Percentiles rank a stretch among this genome's conserved stretches.
These are phyloP conservation scores for Tephrocybe sp. DNA, from an alignment of 768 basidiomycete genomes.

Conservation along the genomic window DNA sequence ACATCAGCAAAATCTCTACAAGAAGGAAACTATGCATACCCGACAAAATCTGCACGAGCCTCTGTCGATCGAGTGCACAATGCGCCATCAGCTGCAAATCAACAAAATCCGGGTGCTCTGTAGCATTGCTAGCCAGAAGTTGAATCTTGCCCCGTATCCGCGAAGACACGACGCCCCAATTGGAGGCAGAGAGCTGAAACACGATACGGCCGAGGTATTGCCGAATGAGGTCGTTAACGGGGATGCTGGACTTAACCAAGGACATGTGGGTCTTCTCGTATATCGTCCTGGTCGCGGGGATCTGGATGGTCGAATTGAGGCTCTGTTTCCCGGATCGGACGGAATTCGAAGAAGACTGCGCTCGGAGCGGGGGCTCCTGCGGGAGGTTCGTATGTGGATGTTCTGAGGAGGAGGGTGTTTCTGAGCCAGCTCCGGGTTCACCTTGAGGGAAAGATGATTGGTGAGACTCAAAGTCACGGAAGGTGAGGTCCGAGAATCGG, in stretches of 20 bases:
- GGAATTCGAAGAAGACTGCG: constrained; percentile 43
- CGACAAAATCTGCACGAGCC: constrained; percentile 71
- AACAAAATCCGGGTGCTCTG: constrained; percentile 55
- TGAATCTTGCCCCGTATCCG: constrained; percentile 72
- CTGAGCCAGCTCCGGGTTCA: constrained; percentile 11
- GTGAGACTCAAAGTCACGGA: constrained; percentile 67
- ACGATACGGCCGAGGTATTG: constrained; percentile 79
- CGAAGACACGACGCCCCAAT: constrained; percentile 78
- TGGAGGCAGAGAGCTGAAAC: constrained; percentile 84
- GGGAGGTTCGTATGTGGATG: constrained; percentile 2
- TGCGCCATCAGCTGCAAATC: constrained; percentile 82
- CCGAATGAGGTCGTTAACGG: constrained; percentile 62
- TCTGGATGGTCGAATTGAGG: constrained; percentile 40
- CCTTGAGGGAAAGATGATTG: constrained; percentile 35
- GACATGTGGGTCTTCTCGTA: constrained; percentile 69
- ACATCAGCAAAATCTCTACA: constrained; percentile 5
- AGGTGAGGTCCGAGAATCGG: constrained; percentile 60
- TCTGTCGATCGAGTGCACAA: constrained; percentile 66
- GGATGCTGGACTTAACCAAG: constrained; percentile 50
- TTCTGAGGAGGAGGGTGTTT: constrained; percentile 7
- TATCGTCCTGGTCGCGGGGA: constrained; percentile 35
- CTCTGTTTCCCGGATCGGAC: constrained; percentile 36
- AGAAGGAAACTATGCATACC: constrained; percentile 35
- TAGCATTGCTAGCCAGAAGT: constrained; percentile 48
- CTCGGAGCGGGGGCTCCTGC: constrained; percentile 28